These are phyloP conservation scores for Vanrija sp. DNA, from an alignment of 1,284 basidiomycete species.

Conservation along the genomic window DNA sequence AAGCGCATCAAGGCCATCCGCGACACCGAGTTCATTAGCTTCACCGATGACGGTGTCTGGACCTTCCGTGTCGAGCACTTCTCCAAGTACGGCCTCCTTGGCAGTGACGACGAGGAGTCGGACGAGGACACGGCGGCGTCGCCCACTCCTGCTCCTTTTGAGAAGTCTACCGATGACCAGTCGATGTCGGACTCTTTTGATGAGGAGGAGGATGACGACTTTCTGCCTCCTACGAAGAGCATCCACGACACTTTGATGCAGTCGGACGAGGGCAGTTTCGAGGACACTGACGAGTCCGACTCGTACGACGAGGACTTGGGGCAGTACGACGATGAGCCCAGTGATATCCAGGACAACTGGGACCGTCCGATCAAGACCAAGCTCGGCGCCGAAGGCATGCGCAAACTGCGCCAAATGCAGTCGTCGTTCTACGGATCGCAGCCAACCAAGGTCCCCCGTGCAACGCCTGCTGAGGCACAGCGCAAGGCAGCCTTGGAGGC, in stretches of 20 bases:
- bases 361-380: slow-evolving; percentile 27
- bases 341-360: slow-evolving; percentile 12
- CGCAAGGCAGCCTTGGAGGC: slow-evolving; percentile 1
- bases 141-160: slow-evolving; percentile 8
- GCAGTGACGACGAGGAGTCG: slow-evolving; percentile 41
- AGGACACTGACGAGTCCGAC: slow-evolving; percentile 14
- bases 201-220: slow-evolving; percentile 31
- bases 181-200: background rate
- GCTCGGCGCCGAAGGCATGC: slow-evolving; percentile 65
- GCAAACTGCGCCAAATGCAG: slow-evolving; percentile 88
- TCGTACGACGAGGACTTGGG: slow-evolving; percentile 36
- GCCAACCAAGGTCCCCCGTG: slow-evolving; percentile 3
- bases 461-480: slow-evolving; percentile 4
- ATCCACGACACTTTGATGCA: slow-evolving; percentile 26
- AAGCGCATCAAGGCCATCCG: slow-evolving; percentile 80
- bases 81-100: slow-evolving; percentile 49
- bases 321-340: slow-evolving; percentile 17
- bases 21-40: slow-evolving; percentile 79
- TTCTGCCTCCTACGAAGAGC: slow-evolving; percentile 38
- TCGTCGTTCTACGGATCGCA: slow-evolving; percentile 67
- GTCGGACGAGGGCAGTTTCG: slow-evolving; percentile 12
- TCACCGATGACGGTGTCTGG: slow-evolving; percentile 80
- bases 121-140: slow-evolving; percentile 16
- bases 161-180: background rate
- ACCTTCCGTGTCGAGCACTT: slow-evolving; percentile 93